Evolutionary conservation across 768 basidiomycete genomes (phyloP).

Genomic region (Hirschioporus abietinus): DNA sequence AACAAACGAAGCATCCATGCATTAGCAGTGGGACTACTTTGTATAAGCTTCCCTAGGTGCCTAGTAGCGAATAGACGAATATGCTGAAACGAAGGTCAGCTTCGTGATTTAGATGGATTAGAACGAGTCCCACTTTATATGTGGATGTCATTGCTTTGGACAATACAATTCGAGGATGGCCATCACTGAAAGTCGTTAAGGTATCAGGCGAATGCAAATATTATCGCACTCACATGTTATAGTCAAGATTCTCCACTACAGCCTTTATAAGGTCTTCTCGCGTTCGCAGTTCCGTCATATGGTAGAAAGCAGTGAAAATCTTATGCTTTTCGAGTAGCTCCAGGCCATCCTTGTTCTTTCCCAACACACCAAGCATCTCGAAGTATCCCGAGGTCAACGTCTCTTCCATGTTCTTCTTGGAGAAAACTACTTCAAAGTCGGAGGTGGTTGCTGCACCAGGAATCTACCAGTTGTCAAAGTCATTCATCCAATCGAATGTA

Average conservation of each 20-base stretch:
- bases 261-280: slow-evolving; percentile 89
- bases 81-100: slow-evolving; percentile 42
- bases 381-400: slow-evolving; percentile 90
- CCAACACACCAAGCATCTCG: slow-evolving; percentile 90
- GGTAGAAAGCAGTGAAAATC: slow-evolving; percentile 94
- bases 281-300: slow-evolving; percentile 83
- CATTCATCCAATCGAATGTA: neutral
- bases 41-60: slow-evolving; percentile 79
- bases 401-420: slow-evolving; percentile 72
- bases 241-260: slow-evolving; percentile 89
- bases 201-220: slow-evolving; percentile 12
- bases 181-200: slow-evolving; percentile 56
- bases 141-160: slow-evolving; percentile 94
- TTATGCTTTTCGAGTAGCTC: slow-evolving; percentile 88
- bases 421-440: slow-evolving; percentile 77
- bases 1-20: slow-evolving; percentile 89
- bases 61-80: slow-evolving; percentile 85
- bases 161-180: slow-evolving; percentile 88
- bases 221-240: slow-evolving; percentile 60
- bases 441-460: slow-evolving; percentile 46
- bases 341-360: slow-evolving; percentile 83
- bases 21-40: slow-evolving; percentile 55
- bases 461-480: slow-evolving; percentile 39
- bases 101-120: neutral
- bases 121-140: slow-evolving; percentile 55